Evolutionary conservation across 768 basidiomycete species (phyloP).

Genomic region (Leucocoprinus leucothites): DNA sequence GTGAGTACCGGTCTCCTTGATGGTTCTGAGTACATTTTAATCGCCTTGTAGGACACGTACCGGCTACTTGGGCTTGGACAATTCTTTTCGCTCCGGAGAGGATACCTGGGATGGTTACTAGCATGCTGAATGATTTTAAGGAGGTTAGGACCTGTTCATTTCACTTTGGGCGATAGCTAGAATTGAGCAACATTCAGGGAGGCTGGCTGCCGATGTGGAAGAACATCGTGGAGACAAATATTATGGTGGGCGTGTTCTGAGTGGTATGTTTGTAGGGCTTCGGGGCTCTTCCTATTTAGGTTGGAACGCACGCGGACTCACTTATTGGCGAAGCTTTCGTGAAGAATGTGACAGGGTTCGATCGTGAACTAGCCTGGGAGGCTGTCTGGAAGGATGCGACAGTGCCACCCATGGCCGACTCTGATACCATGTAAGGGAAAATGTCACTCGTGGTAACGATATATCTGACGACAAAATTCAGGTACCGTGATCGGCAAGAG

Average conservation of each 20-base stretch:
- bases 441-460: no score
- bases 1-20: conserved; percentile 28
- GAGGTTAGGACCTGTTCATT: conserved; percentile 34
- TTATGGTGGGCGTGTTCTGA: conserved; percentile 52
- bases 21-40: neutral
- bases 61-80: conserved; percentile 78
- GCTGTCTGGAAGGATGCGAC: conserved; percentile 74
- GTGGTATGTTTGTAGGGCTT: no score
- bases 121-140: conserved; percentile 76
- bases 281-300: conserved; percentile 38
- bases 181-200: conserved; percentile 43
- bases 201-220: conserved; percentile 93
- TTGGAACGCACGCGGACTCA: conserved; percentile 77
- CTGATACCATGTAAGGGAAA: conserved; percentile 58
- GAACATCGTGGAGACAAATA: conserved; percentile 82
- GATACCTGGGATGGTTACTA: conserved; percentile 69
- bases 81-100: conserved; percentile 75
- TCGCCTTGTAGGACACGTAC: conserved; percentile 54
- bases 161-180: neutral
- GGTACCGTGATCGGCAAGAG: conserved; percentile 61
- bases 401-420: conserved; percentile 55
- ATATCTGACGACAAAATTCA: neutral
- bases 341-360: conserved; percentile 63
- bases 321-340: conserved; percentile 67
- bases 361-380: conserved; percentile 62